phyloP scores from a whole-genome alignment of 306 rosid species.

The Vigna hirtella region DNA sequence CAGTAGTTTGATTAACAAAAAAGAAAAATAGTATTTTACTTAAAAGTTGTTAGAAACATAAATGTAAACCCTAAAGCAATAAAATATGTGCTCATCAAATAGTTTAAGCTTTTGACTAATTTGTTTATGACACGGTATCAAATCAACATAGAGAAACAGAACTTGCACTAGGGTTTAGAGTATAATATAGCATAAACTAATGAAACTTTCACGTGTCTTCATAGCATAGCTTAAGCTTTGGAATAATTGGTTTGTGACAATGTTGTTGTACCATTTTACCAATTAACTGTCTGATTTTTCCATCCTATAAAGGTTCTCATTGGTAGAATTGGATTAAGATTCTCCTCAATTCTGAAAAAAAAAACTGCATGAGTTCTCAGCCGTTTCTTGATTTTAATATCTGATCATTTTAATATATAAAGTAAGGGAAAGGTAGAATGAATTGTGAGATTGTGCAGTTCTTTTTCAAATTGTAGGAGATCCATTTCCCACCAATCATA shows the following conservation, averaged over 20 bases:
- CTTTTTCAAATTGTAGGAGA: background rate
- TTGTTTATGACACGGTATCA: background rate
- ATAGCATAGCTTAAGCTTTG: slow-evolving; percentile 3
- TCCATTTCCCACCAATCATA: slow-evolving; percentile 15
- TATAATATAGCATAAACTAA: background rate
- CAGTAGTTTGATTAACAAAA: background rate
- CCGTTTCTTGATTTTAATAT: background rate
- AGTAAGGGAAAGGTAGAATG: background rate
- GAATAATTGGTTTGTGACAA: background rate
- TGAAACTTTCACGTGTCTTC: background rate
- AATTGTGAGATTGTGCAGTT: background rate
- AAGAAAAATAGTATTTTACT: background rate
- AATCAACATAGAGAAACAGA: background rate
- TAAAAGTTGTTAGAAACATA: background rate
- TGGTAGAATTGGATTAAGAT: background rate
- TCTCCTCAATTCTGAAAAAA: background rate
- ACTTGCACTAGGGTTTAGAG: background rate
- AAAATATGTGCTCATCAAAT: background rate
- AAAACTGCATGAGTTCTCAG: background rate
- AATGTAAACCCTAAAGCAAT: background rate
- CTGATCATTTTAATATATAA: background rate
- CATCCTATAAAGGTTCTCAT: background rate
- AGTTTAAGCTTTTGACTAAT: background rate
- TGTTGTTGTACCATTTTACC: background rate
- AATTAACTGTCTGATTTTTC: slow-evolving; percentile 11